Base-by-base conservation (phyloP, 1,284 basidiomycete genomes). In the Athelia psychrophila region DNA sequence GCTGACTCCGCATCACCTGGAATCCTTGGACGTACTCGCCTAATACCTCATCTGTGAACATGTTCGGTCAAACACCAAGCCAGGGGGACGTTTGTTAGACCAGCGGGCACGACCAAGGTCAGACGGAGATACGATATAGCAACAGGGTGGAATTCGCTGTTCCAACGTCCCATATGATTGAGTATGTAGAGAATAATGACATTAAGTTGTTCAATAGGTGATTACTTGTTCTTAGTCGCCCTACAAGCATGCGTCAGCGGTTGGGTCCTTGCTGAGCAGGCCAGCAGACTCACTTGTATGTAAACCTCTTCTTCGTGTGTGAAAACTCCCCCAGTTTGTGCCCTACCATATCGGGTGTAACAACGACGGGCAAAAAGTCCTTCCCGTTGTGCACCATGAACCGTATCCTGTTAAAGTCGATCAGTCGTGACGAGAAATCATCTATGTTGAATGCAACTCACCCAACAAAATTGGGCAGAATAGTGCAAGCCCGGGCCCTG, bases 301-400 rank as follows among this genome's bases (percentile, higher is more conserved):
- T 78, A 65, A 91, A 90, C 51, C 79, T 78, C 66, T 88, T 89
- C 70, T 91, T 85, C 40, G 95, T 98, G 54, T 88, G 81, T 18
- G 94, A 79, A 71, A 98, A 98, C 75, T 98, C 95, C 49, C 96
- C 96, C 51, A 99, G 72, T 71, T 99, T 98, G 69, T 98, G 95
- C 0, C 96, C 96, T 2, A 99, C 93, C 95, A 98, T 98, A 67
- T 98, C 95, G 69, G 96, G 93, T 13, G 92, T 94, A 53, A 99
- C 79, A 32, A 80, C 74, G 32, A 99, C 86, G 0, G 95, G 94
- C 13, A 88, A 60, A 67, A 95, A 97, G 59, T 92, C 84, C 71
- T 91, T 94, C 44, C 96, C 96, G 61, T 98, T 98, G 72, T 98
- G 94, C 1, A 99, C 93, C 67, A 92, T 75, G 68, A 97, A 97